Conservation (phyloP, 208 protist species). For the Crithidia fasciculata region DNA sequence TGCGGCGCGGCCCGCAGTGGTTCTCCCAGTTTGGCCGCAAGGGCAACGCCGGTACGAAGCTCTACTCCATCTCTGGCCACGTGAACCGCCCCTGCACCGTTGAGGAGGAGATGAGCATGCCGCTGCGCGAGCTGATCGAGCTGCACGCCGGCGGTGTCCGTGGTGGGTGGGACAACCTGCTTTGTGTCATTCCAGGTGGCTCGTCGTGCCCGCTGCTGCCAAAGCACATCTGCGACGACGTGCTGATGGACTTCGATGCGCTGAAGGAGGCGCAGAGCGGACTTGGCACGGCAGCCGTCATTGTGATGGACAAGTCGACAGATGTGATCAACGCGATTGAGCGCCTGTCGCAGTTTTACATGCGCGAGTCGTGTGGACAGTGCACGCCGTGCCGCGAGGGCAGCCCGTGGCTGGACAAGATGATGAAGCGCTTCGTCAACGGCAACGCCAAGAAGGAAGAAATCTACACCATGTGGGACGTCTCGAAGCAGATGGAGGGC, state of each 20-base stretch:
- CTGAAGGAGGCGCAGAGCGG: constrained; percentile 93
- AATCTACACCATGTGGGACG: constrained; percentile 98
- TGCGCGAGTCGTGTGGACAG: constrained; percentile 97
- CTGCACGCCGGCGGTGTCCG: constrained; percentile 96
- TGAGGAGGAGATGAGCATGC: constrained; percentile 99
- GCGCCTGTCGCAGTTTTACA: constrained; percentile 97
- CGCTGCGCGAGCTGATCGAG: constrained; percentile 97
- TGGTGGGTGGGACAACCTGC: constrained; percentile 99
- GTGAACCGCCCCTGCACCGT: constrained; percentile 99
- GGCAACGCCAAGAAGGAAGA: constrained; percentile 97
- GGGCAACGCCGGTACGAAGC: constrained; percentile 98
- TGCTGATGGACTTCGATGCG: constrained; percentile 99
- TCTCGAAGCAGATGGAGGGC: constrained; percentile 98
- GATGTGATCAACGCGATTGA: constrained; percentile 97
- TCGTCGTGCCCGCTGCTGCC: constrained; percentile 97
- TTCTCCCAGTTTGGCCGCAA: constrained; percentile 97
- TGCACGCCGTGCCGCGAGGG: constrained; percentile 99
- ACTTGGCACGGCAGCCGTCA: constrained; percentile 98
- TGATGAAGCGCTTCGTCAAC: constrained; percentile 97
- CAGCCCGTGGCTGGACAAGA: constrained; percentile 95
- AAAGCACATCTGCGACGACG: constrained; percentile 94
- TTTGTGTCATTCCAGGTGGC: constrained; percentile 97
- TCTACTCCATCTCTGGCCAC: constrained; percentile 98
- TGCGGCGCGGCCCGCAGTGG: constrained; percentile 93
- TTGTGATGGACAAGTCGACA: constrained; percentile 99